phyloP scores from a whole-genome alignment of 2,329 filamentous ascomycete species.

The Diaporthe ampelina region DNA sequence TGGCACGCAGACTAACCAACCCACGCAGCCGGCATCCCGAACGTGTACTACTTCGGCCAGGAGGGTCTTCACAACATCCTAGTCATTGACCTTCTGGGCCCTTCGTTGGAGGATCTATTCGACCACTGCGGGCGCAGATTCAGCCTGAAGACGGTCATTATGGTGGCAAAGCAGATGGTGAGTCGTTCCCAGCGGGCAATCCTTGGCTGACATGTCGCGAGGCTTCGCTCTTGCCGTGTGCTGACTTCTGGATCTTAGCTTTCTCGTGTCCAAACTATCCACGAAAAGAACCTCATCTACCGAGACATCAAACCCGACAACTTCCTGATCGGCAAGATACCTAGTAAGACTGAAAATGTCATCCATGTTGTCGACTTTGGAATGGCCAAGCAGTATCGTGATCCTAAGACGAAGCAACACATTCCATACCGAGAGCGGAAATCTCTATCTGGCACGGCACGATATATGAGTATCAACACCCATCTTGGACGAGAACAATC shows the following conservation, averaged over 20 bases:
- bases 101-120: constrained; percentile 95
- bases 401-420: constrained; percentile 99
- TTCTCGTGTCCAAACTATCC: constrained; percentile 91
- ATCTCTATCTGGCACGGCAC: constrained; percentile 93
- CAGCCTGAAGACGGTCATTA: constrained; percentile 96
- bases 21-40: constrained; percentile 91
- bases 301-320: constrained; percentile 99
- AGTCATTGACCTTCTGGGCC: constrained; percentile 95
- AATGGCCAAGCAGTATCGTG: constrained; percentile 99
- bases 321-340: constrained; percentile 94
- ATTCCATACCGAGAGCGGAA: constrained; percentile 98
- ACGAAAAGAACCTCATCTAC: constrained; percentile 99
- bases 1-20: constrained; percentile 41
- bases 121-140: constrained; percentile 97
- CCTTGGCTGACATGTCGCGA: not conserved
- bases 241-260: constrained; percentile 67
- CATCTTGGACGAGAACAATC: constrained; percentile 97
- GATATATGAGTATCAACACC: constrained; percentile 99
- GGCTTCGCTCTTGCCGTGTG: constrained; percentile 28
- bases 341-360: constrained; percentile 95
- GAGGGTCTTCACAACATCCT: constrained; percentile 99
- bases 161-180: constrained; percentile 99
- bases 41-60: constrained; percentile 99
- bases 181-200: constrained; percentile 45
- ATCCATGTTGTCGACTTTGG: constrained; percentile 99